Conservation (phyloP, 2,329 filamentous ascomycete genomes). For the Tolypocladium tropicale region DNA sequence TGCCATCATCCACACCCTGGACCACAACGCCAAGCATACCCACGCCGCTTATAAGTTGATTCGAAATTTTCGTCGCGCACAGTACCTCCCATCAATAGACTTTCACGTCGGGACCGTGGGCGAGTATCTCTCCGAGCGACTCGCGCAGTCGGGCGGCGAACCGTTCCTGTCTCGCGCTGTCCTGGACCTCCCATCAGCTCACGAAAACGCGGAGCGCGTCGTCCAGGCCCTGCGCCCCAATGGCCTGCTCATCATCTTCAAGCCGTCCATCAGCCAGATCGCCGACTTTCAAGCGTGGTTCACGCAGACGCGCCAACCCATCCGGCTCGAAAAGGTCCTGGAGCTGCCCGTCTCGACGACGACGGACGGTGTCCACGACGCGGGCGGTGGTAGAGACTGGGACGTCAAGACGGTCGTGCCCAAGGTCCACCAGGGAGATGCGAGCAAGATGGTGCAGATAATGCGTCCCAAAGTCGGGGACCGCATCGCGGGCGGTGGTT, state of each 20-base stretch:
- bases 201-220: constrained; percentile 35
- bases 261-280: constrained; percentile 71
- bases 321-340: constrained; percentile 46
- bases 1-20: constrained; percentile 67
- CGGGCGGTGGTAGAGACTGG: constrained; percentile 48
- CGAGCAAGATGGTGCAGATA: constrained; percentile 21
- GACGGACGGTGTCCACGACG: constrained; percentile 31
- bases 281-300: constrained; percentile 43
- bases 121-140: constrained; percentile 48
- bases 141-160: constrained; percentile 26
- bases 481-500: constrained; percentile 28
- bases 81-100: constrained; percentile 61
- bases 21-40: constrained; percentile 52
- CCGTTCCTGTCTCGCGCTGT: constrained; percentile 63
- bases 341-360: constrained; percentile 39
- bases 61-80: constrained; percentile 54
- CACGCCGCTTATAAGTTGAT: constrained; percentile 55
- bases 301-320: constrained; percentile 40
- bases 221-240: constrained; percentile 50
- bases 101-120: constrained; percentile 62
- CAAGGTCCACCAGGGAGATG: constrained; percentile 10
- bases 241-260: constrained; percentile 60
- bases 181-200: constrained; percentile 60
- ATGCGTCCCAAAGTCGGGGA: constrained; percentile 32
- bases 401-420: constrained; percentile 43